Base-by-base conservation (phyloP, 169 alveolate genomes). In the Plasmodium coatneyi region DNA sequence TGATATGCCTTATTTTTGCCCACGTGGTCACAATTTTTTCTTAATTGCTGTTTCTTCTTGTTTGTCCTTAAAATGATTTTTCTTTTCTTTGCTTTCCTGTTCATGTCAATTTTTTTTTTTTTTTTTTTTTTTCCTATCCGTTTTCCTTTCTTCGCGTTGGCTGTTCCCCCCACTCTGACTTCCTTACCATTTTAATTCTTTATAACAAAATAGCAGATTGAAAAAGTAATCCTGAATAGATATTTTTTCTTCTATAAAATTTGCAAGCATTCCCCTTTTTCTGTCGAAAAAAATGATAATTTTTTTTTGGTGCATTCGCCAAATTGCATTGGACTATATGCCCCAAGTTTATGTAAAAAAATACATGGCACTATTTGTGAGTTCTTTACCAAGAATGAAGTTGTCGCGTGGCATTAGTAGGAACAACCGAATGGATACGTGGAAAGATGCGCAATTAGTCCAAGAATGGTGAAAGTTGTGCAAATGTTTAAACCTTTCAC, bases 251-350 rank as follows among this genome's bases (percentile, higher is more conserved):
- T 28, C 76, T 66, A 66, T 66, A 66, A 66, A 66, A 10, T 66
- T 66, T 66, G 36, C 41, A 66, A 28, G 14, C 39, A 66, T 66
- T 66, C 41, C 19, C 14, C 39, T 28, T 19, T 66, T 66, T 28
- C 6, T 66, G 14, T 66, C 41, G n/a, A 66, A 66, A 66, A 25
- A 66, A 66, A 66, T 66, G 76, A 66, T 66, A 66, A 66, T 66
- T 66, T 66, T 49, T 49, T 49, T 66, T 66, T 66, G 76, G 76
- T 28, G 76, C 76, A 66, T 66, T 66, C 36, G 36, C 76, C 76
- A 66, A 22, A 19, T 22, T 66, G 41, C 19, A 66, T 66, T 66
- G 76, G 5, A 66, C 6, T 66, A 28, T 66, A 66, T 66, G 76
- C 76, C 5, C 36, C 76, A 66, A 66, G 3, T 25, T 66, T 28